These are phyloP conservation scores for Aspergillus sp. DNA, from an alignment of 2,329 filamentous ascomycete species.

Conservation along the genomic window DNA sequence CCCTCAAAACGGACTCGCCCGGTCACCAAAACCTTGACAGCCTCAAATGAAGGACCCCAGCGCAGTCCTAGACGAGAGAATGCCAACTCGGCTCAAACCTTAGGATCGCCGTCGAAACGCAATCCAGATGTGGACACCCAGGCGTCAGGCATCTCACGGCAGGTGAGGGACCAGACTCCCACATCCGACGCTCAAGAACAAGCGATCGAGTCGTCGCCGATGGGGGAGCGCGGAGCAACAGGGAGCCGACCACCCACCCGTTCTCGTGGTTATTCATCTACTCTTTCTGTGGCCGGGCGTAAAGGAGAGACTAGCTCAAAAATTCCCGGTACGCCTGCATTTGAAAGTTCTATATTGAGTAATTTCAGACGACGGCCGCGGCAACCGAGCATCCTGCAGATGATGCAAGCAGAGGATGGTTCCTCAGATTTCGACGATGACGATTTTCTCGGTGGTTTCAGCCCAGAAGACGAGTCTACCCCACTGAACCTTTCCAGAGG, in stretches of 20 bases:
- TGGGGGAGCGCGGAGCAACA: conserved; percentile 30
- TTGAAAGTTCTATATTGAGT: conserved; percentile 44
- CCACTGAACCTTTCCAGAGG: conserved; percentile 39
- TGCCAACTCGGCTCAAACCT: conserved; percentile 1
- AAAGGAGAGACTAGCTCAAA: conserved; percentile 37
- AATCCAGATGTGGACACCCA: conserved; percentile 9
- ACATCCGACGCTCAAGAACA: conserved; percentile 30
- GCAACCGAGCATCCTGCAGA: conserved; percentile 46
- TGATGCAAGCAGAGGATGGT: conserved; percentile 44
- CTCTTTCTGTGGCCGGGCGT: conserved; percentile 37
- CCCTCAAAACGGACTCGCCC: conserved; percentile 27
- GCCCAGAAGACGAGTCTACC: conserved; percentile 47
- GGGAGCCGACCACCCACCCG: conserved; percentile 37
- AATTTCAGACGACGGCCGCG: conserved; percentile 45
- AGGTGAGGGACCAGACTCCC: conserved; percentile 32
- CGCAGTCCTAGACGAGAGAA: conserved; percentile 1
- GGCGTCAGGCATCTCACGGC: conserved; percentile 18
- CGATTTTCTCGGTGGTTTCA: conserved; percentile 44
- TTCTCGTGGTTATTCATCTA: conserved; percentile 41
- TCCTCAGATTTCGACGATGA: conserved; percentile 39
- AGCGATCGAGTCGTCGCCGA: conserved; percentile 37
- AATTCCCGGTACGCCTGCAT: conserved; percentile 41
- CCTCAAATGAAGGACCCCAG: conserved; percentile 2
- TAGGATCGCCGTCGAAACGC: neutral
- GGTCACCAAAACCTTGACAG: conserved; percentile 8